phyloP scores from a whole-genome alignment of 1,139 yeast species.

The Lodderomyces parapsilosis region DNA sequence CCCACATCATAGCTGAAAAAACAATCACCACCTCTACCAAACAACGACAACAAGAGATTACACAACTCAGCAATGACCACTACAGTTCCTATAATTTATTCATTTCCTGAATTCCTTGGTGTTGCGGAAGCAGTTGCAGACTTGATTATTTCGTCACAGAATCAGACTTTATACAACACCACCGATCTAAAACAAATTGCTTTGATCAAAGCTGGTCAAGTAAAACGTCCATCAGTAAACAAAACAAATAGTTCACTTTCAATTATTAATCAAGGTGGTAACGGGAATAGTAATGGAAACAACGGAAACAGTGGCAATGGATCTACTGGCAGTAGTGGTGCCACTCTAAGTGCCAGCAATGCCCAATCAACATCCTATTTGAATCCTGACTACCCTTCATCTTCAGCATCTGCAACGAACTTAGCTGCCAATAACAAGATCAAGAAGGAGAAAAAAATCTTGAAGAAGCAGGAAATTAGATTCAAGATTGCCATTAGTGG shows the following conservation, averaged over 20 bases:
- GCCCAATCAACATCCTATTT: constrained; percentile 8
- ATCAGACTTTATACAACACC: constrained; percentile 60
- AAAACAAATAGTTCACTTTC: constrained; percentile 11
- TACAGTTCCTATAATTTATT: constrained; percentile 86
- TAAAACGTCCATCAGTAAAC: constrained; percentile 19
- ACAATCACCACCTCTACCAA: no score
- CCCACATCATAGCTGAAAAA: no score
- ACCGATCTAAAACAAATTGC: constrained; percentile 36
- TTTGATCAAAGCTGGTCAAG: constrained; percentile 22
- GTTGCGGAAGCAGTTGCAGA: constrained; percentile 96
- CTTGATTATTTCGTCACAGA: constrained; percentile 79
- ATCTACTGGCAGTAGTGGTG: constrained; percentile 2
- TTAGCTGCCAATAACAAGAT: constrained; percentile 8
- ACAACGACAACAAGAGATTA: no score
- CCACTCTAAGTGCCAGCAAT: constrained; percentile 9
- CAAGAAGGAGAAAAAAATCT: constrained; percentile 39
- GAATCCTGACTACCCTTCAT: constrained; percentile 1
- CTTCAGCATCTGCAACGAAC: constrained; percentile 10
- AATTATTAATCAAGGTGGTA: constrained; percentile 3
- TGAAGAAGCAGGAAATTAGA: constrained; percentile 54
- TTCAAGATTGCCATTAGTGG: constrained; percentile 92
- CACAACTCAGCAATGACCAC: constrained; percentile 61
- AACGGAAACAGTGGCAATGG: background rate
- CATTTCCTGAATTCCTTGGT: constrained; percentile 83
- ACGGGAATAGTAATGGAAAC: background rate